A percentile compares a stretch with the other conserved stretches of the same genome.
Conservation (phyloP, 176 grass and related monocot genomes). For the Melocanna baccifera region DNA sequence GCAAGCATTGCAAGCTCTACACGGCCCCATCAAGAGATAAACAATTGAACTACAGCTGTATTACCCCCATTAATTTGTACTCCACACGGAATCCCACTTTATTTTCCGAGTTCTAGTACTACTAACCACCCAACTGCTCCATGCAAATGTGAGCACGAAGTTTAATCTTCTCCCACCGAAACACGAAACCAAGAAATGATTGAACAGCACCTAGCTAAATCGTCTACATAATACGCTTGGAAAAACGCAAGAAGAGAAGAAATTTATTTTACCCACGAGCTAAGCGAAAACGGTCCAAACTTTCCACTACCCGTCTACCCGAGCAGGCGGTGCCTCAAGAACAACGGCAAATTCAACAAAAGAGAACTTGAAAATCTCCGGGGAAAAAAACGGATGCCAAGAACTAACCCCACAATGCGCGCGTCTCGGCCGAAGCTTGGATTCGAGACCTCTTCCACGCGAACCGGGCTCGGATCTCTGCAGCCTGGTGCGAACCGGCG, state of each 20-base stretch:
- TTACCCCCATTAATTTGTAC: neutral
- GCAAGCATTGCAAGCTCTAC: conserved; percentile 23
- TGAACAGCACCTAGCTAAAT: neutral
- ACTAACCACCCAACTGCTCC: conserved; percentile 35
- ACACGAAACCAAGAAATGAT: neutral
- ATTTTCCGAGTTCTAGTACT: neutral
- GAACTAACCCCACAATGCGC: conserved; percentile 25
- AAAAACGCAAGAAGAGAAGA: neutral
- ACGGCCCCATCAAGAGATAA: neutral
- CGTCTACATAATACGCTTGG: neutral
- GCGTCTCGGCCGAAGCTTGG: neutral
- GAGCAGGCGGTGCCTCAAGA: neutral
- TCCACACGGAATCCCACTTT: conserved; percentile 7
- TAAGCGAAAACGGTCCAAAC: neutral
- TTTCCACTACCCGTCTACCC: neutral
- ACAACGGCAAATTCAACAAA: neutral
- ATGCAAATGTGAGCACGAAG: conserved; percentile 3
- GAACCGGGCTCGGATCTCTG: neutral
- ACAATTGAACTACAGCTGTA: conserved; percentile 45
- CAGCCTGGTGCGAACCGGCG: neutral
- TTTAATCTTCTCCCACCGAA: neutral
- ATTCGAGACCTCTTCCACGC: neutral
- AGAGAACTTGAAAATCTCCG: neutral
- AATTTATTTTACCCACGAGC: neutral
- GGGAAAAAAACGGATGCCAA: neutral